phyloP scores from a whole-genome alignment of 2,329 filamentous ascomycete species.

The Phialocephala subalpina region DNA sequence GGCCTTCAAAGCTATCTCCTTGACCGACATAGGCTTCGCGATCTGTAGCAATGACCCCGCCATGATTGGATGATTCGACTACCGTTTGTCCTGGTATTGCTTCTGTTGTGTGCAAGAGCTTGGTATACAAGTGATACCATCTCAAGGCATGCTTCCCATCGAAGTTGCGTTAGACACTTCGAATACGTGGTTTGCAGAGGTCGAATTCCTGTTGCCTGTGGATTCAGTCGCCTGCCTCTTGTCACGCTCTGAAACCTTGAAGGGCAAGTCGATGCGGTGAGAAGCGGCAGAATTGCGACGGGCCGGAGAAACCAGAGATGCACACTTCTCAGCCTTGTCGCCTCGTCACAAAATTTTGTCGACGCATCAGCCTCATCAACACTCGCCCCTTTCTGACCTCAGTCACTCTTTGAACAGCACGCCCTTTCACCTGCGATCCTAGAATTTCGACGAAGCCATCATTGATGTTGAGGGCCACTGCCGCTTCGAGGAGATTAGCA shows the following conservation, averaged over 20 bases:
- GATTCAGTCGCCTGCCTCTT: constrained; percentile 13
- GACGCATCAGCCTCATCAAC: constrained; percentile 4
- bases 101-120: background rate
- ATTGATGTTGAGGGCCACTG: background rate
- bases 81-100: background rate
- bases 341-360: background rate
- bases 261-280: constrained; percentile 2
- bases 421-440: background rate
- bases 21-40: constrained; percentile 70
- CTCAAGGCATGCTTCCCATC: constrained; percentile 15
- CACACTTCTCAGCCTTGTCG: background rate
- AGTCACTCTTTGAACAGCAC: background rate
- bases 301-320: background rate
- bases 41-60: constrained; percentile 37
- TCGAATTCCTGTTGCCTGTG: constrained; percentile 10
- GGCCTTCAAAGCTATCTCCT: constrained; percentile 79
- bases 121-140: constrained; percentile 6
- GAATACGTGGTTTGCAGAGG: background rate
- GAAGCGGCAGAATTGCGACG: constrained; percentile 13
- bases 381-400: background rate
- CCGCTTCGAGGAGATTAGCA: constrained; percentile 5
- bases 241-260: constrained; percentile 14
- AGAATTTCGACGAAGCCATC: background rate
- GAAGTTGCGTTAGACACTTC: background rate
- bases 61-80: constrained; percentile 34